These are phyloP conservation scores for Fusarium sterilihyphosum DNA, from an alignment of 2,329 filamentous ascomycete genomes.

Conservation along the genomic window DNA sequence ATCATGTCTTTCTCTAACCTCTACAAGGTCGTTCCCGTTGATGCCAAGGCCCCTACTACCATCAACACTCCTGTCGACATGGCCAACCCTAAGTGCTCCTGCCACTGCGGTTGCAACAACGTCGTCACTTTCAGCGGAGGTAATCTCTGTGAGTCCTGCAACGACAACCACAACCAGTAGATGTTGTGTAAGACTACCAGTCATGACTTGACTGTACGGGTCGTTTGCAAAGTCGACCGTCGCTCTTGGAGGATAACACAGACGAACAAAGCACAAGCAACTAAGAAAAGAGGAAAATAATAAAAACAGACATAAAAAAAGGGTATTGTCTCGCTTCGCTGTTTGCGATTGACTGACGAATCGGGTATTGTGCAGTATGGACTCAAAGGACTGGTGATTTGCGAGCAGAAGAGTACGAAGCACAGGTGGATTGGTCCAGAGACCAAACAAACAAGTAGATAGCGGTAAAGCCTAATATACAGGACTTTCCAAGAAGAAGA, in stretches of 20 bases:
- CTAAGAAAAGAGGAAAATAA: background rate
- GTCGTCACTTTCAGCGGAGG: background rate
- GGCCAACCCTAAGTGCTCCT: background rate
- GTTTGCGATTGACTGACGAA: background rate
- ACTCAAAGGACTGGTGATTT: background rate
- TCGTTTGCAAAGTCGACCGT: background rate
- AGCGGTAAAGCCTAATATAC: background rate
- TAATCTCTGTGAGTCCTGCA: background rate
- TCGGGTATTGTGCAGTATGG: background rate
- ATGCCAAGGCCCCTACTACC: background rate
- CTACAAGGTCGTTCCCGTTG: background rate
- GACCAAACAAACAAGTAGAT: background rate
- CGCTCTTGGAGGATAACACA: background rate
- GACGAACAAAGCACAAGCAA: background rate
- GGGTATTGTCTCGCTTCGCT: background rate
- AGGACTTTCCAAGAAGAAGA: background rate
- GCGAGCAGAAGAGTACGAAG: background rate
- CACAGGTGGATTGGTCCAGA: background rate
- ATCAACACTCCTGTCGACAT: background rate
- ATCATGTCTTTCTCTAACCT: background rate
- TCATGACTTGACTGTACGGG: background rate
- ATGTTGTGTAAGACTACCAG: background rate
- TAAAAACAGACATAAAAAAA: background rate
- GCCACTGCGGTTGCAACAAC: background rate
- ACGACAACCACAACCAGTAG: background rate